phyloP scores from a whole-genome alignment of 108 stramenopile species.

The Schizochytrium sp. region DNA sequence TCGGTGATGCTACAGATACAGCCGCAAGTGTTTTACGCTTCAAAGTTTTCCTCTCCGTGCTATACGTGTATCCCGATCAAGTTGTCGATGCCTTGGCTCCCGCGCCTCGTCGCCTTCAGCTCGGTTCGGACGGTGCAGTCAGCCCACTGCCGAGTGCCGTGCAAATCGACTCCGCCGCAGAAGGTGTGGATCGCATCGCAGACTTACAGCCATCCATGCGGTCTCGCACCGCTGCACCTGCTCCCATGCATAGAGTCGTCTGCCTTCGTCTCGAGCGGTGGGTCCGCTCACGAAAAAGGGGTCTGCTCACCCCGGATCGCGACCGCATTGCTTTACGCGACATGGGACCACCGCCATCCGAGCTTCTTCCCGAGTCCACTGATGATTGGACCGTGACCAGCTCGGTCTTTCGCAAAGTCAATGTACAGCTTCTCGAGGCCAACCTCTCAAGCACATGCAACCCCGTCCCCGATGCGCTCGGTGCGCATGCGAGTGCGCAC shows the following conservation, averaged over 20 bases:
- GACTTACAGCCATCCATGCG: not conserved
- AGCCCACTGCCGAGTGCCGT: not conserved
- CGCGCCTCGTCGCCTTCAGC: not conserved
- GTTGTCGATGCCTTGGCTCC: not conserved
- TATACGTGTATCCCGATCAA: not conserved
- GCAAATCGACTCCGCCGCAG: not conserved
- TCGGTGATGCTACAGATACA: not conserved
- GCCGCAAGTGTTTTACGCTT: not conserved
- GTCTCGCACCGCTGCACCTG: not conserved
- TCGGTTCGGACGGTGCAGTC: not conserved
- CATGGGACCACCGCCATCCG: not conserved
- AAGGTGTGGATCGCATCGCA: not conserved
- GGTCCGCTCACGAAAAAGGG: not conserved
- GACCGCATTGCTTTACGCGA: not conserved
- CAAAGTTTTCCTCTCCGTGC: not conserved
- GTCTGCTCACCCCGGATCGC: not conserved
- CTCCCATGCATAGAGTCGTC: not conserved
- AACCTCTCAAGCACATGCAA: not conserved
- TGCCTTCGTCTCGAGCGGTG: not conserved
- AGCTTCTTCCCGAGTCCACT: not conserved
- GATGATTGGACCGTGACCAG: not conserved
- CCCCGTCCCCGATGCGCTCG: not conserved
- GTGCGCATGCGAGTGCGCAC: not conserved
- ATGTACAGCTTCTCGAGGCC: not conserved
- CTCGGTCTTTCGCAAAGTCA: not conserved